Conservation (phyloP, 2,329 filamentous ascomycete species). For the Aureobasidium lini region DNA sequence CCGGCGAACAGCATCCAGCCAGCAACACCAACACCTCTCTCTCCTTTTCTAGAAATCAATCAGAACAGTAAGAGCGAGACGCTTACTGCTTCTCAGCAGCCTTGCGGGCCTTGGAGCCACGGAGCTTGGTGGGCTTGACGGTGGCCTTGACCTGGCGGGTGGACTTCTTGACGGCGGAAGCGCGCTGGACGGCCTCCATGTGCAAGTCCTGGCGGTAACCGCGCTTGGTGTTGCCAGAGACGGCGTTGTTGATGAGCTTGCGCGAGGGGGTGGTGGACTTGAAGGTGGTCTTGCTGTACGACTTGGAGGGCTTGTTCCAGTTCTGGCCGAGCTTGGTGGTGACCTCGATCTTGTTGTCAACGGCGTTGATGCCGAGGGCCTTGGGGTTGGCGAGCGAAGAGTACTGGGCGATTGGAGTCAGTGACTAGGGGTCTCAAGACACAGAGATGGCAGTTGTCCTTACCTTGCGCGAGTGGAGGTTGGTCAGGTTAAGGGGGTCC, state of each 20-base stretch:
- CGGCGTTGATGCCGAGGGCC: constrained; percentile 74
- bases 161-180: constrained; percentile 65
- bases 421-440: no score
- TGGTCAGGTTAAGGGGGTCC: constrained; percentile 87
- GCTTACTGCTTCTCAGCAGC: constrained; percentile 31
- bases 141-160: constrained; percentile 72
- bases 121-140: constrained; percentile 60
- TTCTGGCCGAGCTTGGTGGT: constrained; percentile 75
- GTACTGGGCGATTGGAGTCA: constrained; percentile 49
- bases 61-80: neutral
- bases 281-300: constrained; percentile 59
- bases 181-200: constrained; percentile 68
- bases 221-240: constrained; percentile 72
- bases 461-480: constrained; percentile 89
- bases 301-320: constrained; percentile 64
- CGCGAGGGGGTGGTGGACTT: constrained; percentile 64
- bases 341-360: constrained; percentile 74
- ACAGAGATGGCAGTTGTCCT: neutral
- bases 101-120: constrained; percentile 73
- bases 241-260: constrained; percentile 86
- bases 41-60: neutral
- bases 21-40: neutral
- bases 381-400: constrained; percentile 79
- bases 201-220: constrained; percentile 61
- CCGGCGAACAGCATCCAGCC: constrained; percentile 4